Base-by-base conservation (phyloP, 768 basidiomycete species). In the Antrodiella citrinella region DNA sequence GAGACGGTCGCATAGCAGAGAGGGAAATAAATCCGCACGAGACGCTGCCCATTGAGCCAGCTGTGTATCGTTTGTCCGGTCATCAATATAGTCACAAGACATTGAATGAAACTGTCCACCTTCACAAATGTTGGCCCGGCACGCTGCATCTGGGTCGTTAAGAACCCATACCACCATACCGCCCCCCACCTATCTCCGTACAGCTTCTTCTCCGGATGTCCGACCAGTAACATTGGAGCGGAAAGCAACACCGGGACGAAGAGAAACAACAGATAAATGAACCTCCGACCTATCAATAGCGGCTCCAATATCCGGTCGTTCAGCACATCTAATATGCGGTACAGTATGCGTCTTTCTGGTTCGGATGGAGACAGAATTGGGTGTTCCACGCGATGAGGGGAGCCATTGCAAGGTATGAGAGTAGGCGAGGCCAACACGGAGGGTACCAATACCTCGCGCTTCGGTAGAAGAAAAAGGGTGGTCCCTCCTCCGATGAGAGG, bases 31-130 rank as follows among this genome's bases (percentile, higher is more conserved):
- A 66, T 99, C 96, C 38, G 85, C 87, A 26, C 96, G 80, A 13
- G 94, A 93, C 12, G 87, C 96, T 4, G 96, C 96, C 96, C 96
- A 99, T 77, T 99, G 96, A 3, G 92, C 88, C 49, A 99, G 77
- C 92, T 94, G 63, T 45, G 20, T 22, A 43, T 45, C 10, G 26
- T 2, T 18, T 44, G 42, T 15, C 30, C 22, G n/a, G 11, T 21
- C 9, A 3, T 52, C 21, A 26, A 48, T 25, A 47, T 26, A 13
- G 19, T n/a, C n/a, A n/a, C n/a, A n/a, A n/a, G 24, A 25, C 18
- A 44, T 43, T 18, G 41, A 9, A 43, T 43, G 41, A 22, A 9
- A 40, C 20, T 38, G 58, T 70, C 49, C 59, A 88, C 91, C 81
- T 99, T 99, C 66, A 90, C 90, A 66, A 98, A 98, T 0, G 94